Conservation (phyloP, 495 filamentous ascomycete genomes). For the Aspergillus olivimuriae region DNA sequence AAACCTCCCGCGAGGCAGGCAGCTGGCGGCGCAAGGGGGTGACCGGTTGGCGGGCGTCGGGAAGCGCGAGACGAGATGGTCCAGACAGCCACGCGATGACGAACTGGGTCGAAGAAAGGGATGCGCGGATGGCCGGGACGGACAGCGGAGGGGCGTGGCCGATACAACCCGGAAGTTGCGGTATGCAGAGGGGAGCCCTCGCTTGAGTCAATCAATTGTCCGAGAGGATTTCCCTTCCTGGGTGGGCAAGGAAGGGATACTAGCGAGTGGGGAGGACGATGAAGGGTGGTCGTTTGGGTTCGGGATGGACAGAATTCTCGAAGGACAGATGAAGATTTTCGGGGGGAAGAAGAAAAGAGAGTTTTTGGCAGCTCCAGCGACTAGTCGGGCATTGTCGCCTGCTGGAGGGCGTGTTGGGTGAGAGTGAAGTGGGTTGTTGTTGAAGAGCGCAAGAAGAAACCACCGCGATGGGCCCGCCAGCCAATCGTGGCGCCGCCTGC, state of each 20-base stretch:
- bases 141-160: constrained; percentile 12
- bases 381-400: not conserved
- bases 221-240: constrained; percentile 21
- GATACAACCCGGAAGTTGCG: constrained; percentile 25
- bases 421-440: no score
- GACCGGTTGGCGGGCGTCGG: constrained; percentile 5
- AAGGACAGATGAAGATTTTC: not conserved
- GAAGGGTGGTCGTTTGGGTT: not conserved
- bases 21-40: constrained; percentile 17
- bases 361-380: not conserved
- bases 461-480: no score
- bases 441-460: no score
- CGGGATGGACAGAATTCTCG: not conserved
- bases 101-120: constrained; percentile 17
- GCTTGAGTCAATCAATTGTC: constrained; percentile 14
- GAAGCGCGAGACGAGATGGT: constrained; percentile 11
- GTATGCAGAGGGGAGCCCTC: constrained; percentile 21
- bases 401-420: constrained; percentile 9
- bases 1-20: constrained; percentile 11
- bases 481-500: constrained; percentile 15
- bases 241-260: constrained; percentile 3
- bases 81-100: constrained; percentile 19
- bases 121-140: constrained; percentile 13
- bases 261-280: not conserved
- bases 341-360: not conserved